Percentiles rank a stretch among this genome's conserved stretches.
Evolutionary conservation across 2,329 filamentous ascomycete genomes (phyloP).

Genomic region (Pseudogymnoascus verrucosus): DNA sequence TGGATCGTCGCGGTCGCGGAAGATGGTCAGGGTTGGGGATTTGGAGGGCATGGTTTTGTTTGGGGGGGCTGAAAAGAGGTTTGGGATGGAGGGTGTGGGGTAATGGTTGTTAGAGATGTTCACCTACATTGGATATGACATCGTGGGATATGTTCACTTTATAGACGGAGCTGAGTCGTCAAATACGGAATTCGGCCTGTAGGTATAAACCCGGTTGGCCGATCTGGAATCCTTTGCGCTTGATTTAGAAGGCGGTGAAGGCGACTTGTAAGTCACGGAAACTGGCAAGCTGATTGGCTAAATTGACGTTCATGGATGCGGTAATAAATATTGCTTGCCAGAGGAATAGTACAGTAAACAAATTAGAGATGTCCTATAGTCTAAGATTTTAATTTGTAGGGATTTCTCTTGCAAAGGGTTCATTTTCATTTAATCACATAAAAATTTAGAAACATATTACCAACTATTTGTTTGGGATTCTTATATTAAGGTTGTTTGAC

Average conservation of each 20-base stretch:
- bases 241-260: neutral
- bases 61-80: neutral
- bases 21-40: neutral
- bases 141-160: neutral
- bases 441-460: neutral
- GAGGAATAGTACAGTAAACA: neutral
- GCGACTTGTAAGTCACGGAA: neutral
- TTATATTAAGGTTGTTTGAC: too few relatives aligned
- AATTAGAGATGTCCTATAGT: neutral
- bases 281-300: neutral
- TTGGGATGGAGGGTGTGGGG: neutral
- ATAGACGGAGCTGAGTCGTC: neutral
- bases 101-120: neutral
- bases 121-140: neutral
- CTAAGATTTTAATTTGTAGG: neutral
- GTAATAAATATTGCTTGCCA: too few relatives aligned
- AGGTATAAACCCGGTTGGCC: neutral
- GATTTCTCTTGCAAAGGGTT: neutral
- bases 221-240: neutral
- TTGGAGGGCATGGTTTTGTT: neutral
- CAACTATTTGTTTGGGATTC: too few relatives aligned
- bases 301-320: neutral
- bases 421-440: neutral
- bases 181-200: neutral
- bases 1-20: neutral